Conservation (phyloP, 2,329 filamentous ascomycete genomes). For the Cladosporium colombiae region DNA sequence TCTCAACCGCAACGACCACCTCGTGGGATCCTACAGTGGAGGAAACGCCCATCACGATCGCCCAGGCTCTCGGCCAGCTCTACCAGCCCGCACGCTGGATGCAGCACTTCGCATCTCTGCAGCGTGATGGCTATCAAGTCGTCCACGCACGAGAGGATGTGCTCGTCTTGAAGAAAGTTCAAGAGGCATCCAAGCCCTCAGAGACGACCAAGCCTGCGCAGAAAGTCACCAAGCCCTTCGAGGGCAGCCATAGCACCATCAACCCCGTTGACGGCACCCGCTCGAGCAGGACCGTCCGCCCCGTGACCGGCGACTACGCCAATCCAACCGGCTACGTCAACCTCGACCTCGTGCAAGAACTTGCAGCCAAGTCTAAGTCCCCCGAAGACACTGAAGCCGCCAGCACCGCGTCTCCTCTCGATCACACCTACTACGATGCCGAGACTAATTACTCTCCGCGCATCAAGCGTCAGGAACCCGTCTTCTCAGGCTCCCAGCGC, state of each 20-base stretch:
- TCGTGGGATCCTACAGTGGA: slow-evolving; percentile 51
- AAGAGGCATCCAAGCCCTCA: slow-evolving; percentile 24
- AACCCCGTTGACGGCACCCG: slow-evolving; percentile 59
- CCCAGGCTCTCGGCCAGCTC: slow-evolving; percentile 61
- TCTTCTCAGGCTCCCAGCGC: slow-evolving; percentile 47
- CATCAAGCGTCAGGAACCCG: slow-evolving; percentile 49
- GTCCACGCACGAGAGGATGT: slow-evolving; percentile 64
- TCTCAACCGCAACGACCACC: slow-evolving; percentile 61
- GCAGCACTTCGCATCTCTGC: slow-evolving; percentile 60
- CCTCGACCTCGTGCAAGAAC: slow-evolving; percentile 47
- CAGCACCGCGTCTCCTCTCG: slow-evolving; percentile 34
- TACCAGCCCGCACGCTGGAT: slow-evolving; percentile 66
- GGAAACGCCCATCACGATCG: slow-evolving; percentile 56
- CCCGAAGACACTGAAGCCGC: neutral
- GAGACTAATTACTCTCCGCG: slow-evolving; percentile 44
- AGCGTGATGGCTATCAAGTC: slow-evolving; percentile 66
- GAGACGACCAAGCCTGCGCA: slow-evolving; percentile 3
- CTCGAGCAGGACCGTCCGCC: slow-evolving; percentile 39
- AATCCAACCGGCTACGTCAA: slow-evolving; percentile 68
- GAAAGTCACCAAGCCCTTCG: neutral
- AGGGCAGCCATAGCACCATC: slow-evolving; percentile 30
- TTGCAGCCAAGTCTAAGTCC: slow-evolving; percentile 23
- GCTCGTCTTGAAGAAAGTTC: slow-evolving; percentile 66
- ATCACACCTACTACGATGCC: slow-evolving; percentile 38
- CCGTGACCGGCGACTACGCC: slow-evolving; percentile 58